phyloP scores from a whole-genome alignment of 495 filamentous ascomycete species.

The Sordaria brevicollis region DNA sequence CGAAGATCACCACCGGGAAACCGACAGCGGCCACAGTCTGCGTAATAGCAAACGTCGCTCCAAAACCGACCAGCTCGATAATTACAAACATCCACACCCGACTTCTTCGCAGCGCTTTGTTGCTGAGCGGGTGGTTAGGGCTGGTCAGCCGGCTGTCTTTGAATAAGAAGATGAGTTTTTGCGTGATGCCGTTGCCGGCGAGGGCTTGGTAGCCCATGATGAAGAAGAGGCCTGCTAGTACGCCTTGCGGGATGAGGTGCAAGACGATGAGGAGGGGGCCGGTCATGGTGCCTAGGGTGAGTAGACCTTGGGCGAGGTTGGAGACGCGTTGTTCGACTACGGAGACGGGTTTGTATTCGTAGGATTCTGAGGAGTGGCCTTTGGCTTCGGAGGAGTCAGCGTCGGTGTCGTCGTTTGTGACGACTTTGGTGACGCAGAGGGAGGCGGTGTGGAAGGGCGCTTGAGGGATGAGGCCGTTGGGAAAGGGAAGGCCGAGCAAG shows the following conservation, averaged over 20 bases:
- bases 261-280: slow-evolving; percentile 75
- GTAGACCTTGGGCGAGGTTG: slow-evolving; percentile 74
- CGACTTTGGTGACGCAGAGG: slow-evolving; percentile 61
- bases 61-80: slow-evolving; percentile 73
- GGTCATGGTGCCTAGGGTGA: slow-evolving; percentile 80
- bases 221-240: slow-evolving; percentile 88
- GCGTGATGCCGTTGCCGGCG: slow-evolving; percentile 69
- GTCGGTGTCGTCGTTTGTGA: slow-evolving; percentile 40
- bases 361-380: slow-evolving; percentile 30
- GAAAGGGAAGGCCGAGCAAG: slow-evolving; percentile 77
- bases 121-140: slow-evolving; percentile 53
- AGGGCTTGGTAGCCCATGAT: slow-evolving; percentile 86
- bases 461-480: slow-evolving; percentile 88
- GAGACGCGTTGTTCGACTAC: slow-evolving; percentile 89
- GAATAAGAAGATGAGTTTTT: slow-evolving; percentile 66
- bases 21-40: slow-evolving; percentile 92
- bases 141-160: slow-evolving; percentile 57
- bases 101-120: slow-evolving; percentile 41
- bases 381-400: slow-evolving; percentile 42
- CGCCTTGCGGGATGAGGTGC: slow-evolving; percentile 76
- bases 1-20: slow-evolving; percentile 79
- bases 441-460: slow-evolving; percentile 87
- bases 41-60: slow-evolving; percentile 84
- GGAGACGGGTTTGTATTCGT: slow-evolving; percentile 50
- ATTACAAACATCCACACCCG: slow-evolving; percentile 69